Base-by-base conservation (phyloP, 345 rosid species). In the Psidium guajava region DNA sequence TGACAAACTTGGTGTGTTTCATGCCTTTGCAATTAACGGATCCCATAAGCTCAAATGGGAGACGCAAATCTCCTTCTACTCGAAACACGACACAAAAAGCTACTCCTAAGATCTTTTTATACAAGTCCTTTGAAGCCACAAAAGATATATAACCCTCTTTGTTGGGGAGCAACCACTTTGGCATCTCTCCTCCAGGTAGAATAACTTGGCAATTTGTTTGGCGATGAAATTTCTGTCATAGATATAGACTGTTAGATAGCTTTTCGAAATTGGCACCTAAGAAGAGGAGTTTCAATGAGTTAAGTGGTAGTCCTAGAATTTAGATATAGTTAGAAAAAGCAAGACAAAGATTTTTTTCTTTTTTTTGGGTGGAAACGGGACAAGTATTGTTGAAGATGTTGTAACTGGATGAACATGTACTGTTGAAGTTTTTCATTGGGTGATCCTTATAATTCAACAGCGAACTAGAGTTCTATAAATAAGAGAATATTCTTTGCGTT, bases 1-100 rank as follows among this genome's bases (percentile, higher is more conserved):
- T 6, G 11, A 55, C 22, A 55, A 0, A 0, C 25, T 1, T 21
- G 0, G 0, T 8, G 5, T 55, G 25, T 8, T 1, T 55, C 3
- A 11, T 1, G 57, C 0, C 2, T 54, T 54, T 54, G 57, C 57
- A 3, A 54, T 54, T 54, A 54, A 54, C 25, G 22, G 0, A 1
- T 54, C 25, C 57, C 22, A 54, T 54, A 8, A 55, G 10, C 58
- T 55, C 11, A 0, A 55, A 21, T 8, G 0, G 1, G 6, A 0
- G 0, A 54, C 1, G 0, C 9, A 0, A 20, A 4, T 10, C 28
- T 0, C 12, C 1, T 57, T 57, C 25, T 11, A 5, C 0, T 11
- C 1, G 3, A 6, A 0, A 0, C 6, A 27, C 36, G 3, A 54
- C 57, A 21, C 25, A 54, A 5, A 21, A 20, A 54, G 55, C 55